These are phyloP conservation scores for Penicillium pancosmium DNA, from an alignment of 495 filamentous ascomycete genomes.

Conservation along the genomic window DNA sequence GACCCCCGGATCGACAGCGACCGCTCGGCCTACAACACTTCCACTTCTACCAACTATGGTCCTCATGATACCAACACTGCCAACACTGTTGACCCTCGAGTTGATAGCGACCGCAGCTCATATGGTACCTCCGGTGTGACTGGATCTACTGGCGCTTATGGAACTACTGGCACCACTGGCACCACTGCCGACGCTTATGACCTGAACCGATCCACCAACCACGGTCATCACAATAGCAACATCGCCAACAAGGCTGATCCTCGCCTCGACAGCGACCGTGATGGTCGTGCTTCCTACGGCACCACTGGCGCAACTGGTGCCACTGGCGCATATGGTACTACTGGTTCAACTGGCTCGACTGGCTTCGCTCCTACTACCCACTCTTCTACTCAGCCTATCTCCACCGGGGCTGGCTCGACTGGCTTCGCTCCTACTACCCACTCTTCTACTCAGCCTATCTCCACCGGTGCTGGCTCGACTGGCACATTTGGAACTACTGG, in stretches of 20 bases:
- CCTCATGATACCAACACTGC: conserved; percentile 21
- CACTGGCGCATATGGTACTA: conserved; percentile 21
- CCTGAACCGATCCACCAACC: conserved; percentile 16
- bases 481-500: not conserved
- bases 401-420: conserved; percentile 27
- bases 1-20: conserved; percentile 24
- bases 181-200: conserved; percentile 14
- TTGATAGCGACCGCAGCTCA: conserved; percentile 20
- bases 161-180: not conserved
- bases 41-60: conserved; percentile 1
- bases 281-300: not conserved
- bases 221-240: conserved; percentile 27
- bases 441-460: not conserved
- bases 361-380: not conserved
- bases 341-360: not conserved
- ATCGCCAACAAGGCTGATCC: conserved; percentile 26
- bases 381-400: conserved; percentile 17
- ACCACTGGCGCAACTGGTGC: conserved; percentile 11
- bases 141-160: conserved; percentile 14
- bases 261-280: conserved; percentile 24
- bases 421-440: not conserved
- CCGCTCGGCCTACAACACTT: conserved; percentile 8
- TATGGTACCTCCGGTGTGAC: conserved; percentile 12
- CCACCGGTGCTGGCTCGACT: not conserved
- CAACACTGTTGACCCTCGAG: conserved; percentile 22